A percentile compares a stretch with the other conserved stretches of the same genome.
Conservation (phyloP, 352 stramenopile species). For the Phytopythium sindhum region DNA sequence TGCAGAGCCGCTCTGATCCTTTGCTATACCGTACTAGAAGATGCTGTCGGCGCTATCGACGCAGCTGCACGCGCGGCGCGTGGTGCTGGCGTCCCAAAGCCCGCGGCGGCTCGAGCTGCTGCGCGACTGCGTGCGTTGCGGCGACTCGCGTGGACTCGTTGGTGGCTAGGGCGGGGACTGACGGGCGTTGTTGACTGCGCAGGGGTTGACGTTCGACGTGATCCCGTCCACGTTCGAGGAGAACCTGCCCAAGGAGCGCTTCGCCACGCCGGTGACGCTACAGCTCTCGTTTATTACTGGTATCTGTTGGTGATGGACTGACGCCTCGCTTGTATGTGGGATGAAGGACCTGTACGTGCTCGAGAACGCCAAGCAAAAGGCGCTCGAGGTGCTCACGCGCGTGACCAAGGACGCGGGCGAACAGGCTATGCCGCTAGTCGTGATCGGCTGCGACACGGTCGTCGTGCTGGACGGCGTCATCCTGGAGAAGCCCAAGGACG, state of each 20-base stretch:
- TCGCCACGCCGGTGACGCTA: conserved; percentile 42
- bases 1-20: no score
- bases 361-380: conserved; percentile 78
- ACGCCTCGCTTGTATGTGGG: not conserved
- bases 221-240: conserved; percentile 83
- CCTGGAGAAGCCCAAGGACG: conserved; percentile 86
- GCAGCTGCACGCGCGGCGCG: conserved; percentile 44
- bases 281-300: not conserved
- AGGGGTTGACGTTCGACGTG: conserved; percentile 75
- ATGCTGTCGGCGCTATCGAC: conserved; percentile 52
- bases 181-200: not conserved
- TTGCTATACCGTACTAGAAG: no score
- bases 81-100: conserved; percentile 81
- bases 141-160: not conserved
- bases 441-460: conserved; percentile 88
- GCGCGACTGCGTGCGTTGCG: conserved; percentile 52
- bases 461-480: conserved; percentile 85
- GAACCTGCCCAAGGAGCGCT: conserved; percentile 69
- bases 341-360: conserved; percentile 65
- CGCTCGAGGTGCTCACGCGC: conserved; percentile 63
- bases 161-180: not conserved
- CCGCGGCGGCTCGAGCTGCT: conserved; percentile 72
- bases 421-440: conserved; percentile 28
- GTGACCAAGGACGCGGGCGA: conserved; percentile 14
- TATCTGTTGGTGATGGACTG: not conserved